These are phyloP conservation scores for Trichomonascus vanleenenianus DNA, from an alignment of 805 yeast genomes.

Conservation along the genomic window DNA sequence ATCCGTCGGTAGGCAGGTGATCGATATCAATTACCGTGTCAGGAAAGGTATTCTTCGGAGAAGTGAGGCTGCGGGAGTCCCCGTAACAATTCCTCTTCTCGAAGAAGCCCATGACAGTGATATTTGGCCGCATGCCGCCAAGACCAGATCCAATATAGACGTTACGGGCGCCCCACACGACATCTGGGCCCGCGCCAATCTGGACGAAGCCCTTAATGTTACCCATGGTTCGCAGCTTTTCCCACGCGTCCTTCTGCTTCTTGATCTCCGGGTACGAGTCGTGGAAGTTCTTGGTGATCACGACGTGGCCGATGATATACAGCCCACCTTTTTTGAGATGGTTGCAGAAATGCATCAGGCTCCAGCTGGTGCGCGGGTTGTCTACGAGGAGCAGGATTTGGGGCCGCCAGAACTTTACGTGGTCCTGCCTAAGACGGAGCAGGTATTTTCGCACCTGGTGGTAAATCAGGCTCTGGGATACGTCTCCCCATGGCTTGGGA, in stretches of 20 bases:
- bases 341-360: slow-evolving; percentile 84
- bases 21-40: slow-evolving; percentile 30
- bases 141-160: slow-evolving; percentile 88
- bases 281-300: slow-evolving; percentile 56
- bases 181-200: slow-evolving; percentile 74
- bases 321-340: slow-evolving; percentile 93
- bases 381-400: slow-evolving; percentile 84
- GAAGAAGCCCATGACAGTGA: slow-evolving; percentile 84
- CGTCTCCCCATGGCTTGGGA: slow-evolving; percentile 98
- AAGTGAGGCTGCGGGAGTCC: neutral
- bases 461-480: slow-evolving; percentile 87
- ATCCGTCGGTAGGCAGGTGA: slow-evolving; percentile 67
- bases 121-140: slow-evolving; percentile 98
- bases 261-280: slow-evolving; percentile 59
- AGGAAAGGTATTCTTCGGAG: neutral
- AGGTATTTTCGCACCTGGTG: slow-evolving; percentile 94
- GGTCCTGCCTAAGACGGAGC: slow-evolving; percentile 75
- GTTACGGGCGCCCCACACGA: slow-evolving; percentile 94
- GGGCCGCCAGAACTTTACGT: slow-evolving; percentile 98
- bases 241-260: slow-evolving; percentile 76
- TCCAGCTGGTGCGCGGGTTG: slow-evolving; percentile 89
- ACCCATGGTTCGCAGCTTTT: slow-evolving; percentile 66
- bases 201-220: slow-evolving; percentile 91
- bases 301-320: slow-evolving; percentile 87
- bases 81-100: slow-evolving; percentile 41